Evolutionary conservation across 257 asterid species (phyloP).

Genomic region (Solanum boliviense): DNA sequence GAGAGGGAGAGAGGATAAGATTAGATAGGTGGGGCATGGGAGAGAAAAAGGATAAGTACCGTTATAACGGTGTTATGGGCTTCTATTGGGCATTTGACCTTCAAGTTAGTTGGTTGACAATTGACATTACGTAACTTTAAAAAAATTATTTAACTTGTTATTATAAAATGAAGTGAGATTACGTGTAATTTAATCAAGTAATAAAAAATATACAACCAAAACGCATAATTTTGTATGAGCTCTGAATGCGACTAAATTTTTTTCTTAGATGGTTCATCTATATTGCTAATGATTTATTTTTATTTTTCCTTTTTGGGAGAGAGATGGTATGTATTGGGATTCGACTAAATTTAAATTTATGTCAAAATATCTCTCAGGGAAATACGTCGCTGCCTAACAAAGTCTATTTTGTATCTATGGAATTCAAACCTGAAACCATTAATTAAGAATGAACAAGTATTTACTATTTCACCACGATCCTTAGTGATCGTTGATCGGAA

Average conservation of each 20-base stretch:
- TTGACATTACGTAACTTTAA: not conserved
- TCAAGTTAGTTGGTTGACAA: not conserved
- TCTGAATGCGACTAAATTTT: not conserved
- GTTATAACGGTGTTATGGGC: conserved; percentile 2
- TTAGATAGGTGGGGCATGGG: conserved; percentile 10
- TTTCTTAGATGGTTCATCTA: not conserved
- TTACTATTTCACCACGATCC: not conserved
- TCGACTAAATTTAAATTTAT: too few species aligned
- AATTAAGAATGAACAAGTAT: too few species aligned
- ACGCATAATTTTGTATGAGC: not conserved
- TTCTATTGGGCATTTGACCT: not conserved
- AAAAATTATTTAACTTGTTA: not conserved
- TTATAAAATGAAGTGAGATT: not conserved
- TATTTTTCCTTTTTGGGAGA: too few species aligned
- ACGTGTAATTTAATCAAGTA: not conserved
- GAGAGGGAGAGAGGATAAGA: not conserved
- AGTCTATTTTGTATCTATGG: rapidly evolving
- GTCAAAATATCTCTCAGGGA: too few species aligned
- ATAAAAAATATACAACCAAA: not conserved
- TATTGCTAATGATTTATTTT: too few species aligned
- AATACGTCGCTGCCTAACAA: rapidly evolving
- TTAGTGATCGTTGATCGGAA: not conserved
- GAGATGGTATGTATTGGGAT: too few species aligned
- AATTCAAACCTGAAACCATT: too few species aligned
- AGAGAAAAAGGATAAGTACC: conserved; percentile 32